Evolutionary conservation across 495 filamentous ascomycete genomes (phyloP).

Genomic region (Podospora appendiculata): DNA sequence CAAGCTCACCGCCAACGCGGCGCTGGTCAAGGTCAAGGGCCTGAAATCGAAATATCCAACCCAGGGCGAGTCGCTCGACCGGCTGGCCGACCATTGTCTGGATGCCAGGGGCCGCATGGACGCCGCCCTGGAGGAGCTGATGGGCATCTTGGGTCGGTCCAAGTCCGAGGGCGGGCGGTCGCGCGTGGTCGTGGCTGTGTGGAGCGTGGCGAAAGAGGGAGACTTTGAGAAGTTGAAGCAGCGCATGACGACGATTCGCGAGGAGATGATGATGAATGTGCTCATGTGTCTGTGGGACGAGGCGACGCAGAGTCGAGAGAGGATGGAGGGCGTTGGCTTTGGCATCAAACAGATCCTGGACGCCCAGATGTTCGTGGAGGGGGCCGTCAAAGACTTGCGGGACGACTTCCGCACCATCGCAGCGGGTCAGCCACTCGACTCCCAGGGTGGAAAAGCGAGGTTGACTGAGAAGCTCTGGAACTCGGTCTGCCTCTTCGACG

Average conservation of each 20-base stretch:
- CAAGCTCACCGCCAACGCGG: too few species aligned
- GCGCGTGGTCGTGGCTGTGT: not conserved
- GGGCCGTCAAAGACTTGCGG: not conserved
- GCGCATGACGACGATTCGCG: not conserved
- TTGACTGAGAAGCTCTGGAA: too few species aligned
- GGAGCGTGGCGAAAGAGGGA: not conserved
- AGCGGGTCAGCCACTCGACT: not conserved
- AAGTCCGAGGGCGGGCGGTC: not conserved
- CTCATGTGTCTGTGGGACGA: constrained; percentile 1
- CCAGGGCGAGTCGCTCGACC: too few species aligned
- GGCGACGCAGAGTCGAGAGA: not conserved
- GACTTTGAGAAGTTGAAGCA: not conserved
- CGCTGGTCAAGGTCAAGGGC: too few species aligned
- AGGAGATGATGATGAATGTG: not conserved
- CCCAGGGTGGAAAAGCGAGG: too few species aligned
- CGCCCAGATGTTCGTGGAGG: not conserved
- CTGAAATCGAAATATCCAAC: too few species aligned
- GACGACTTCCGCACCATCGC: not conserved
- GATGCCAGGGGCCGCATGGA: too few species aligned
- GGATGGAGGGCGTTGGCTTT: not conserved
- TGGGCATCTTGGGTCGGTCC: too few species aligned
- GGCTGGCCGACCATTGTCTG: too few species aligned
- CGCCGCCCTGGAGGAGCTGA: too few species aligned
- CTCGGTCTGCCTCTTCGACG: too few species aligned
- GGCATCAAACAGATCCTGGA: not conserved